Evolutionary conservation across 2,329 filamentous ascomycete genomes (phyloP).

Genomic region (Sporothrix brasiliensis): DNA sequence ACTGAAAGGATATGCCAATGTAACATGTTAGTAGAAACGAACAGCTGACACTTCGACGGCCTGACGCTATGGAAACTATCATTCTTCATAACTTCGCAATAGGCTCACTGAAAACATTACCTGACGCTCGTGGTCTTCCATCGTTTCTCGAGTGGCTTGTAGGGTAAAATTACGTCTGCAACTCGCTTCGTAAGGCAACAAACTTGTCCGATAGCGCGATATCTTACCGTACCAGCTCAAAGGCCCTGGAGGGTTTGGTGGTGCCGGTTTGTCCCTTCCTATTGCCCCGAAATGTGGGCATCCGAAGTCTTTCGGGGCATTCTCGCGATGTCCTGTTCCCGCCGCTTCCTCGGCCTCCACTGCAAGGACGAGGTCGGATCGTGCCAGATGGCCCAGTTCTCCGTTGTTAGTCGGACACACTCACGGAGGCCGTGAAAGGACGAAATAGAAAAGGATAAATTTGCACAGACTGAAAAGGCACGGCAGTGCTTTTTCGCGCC

Average conservation of each 20-base stretch:
- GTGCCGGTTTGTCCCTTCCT: not conserved
- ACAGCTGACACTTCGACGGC: not conserved
- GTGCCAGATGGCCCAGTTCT: too few species aligned
- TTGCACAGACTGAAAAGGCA: not conserved
- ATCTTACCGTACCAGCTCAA: not conserved
- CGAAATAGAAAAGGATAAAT: not conserved
- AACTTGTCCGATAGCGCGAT: not conserved
- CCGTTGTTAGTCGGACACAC: not conserved
- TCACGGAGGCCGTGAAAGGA: conserved; percentile 17
- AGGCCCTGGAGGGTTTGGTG: not conserved
- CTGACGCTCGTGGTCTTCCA: conserved; percentile 12
- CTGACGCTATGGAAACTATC: not conserved
- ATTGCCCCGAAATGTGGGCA: conserved; percentile 10
- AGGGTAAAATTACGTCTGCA: too few species aligned
- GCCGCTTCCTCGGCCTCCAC: conserved; percentile 3
- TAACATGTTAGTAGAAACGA: not conserved
- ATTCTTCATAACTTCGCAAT: too few species aligned
- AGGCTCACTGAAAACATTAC: conserved; percentile 4
- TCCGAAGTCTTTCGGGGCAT: not conserved
- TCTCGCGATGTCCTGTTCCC: not conserved
- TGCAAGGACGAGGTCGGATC: not conserved
- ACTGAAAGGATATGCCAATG: not conserved
- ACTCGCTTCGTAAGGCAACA: too few species aligned
- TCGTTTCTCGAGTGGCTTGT: not conserved
- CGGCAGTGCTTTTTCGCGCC: conserved; percentile 15